Evolutionary conservation across 2,329 filamentous ascomycete genomes (phyloP), one percentile per base, ranked within the genome.

Genomic region (Epicoccum sorghinum): DNA sequence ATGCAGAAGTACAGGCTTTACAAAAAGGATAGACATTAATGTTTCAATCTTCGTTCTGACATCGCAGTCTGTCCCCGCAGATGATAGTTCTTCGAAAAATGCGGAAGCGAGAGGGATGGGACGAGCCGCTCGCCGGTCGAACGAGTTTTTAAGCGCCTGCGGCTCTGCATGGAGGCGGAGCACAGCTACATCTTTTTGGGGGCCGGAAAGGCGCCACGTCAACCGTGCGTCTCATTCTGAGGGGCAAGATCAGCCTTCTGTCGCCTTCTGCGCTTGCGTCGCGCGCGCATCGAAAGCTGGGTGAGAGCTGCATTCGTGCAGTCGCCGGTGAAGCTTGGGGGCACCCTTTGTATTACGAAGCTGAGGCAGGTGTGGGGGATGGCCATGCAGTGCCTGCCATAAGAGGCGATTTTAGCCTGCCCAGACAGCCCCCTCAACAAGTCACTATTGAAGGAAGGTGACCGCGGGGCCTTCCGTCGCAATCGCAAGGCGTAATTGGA

Each of bases 161-260:
- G 61, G 59, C 57, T 62, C 59, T 61, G 61, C 59, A 58, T 58
- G 35, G 45, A 59, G 55, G 61, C 61, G 59, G 59, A 65, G 61
- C 54, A 55, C 27, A 13, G 49, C 46, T 59, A 50, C 57, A 61
- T 36, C 41, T 23, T 23, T 23, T 18, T 58, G 54, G 59, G 59
- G 59, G 59, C 59, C 52, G 59, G 46, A 60, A 37, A 48, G 29
- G 13, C 56, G 61, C 62, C 62, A 64, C 58, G 52, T 62, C 59
- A 64, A 43, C 55, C 57, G 57, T 61, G 57, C 59, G 41, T 54
- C 40, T 55, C 52, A 38, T 47, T 42, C 25, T 51, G 53, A 51
- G 30, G 53, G 29, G 24, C 49, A 18, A 30, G 9, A 22, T 54
- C 45, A 45, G 51, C 54, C 40, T 57, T 46, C 27, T 30, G 42